Evolutionary conservation across 2,329 filamentous ascomycete species (phyloP).

Genomic region (Pseudogymnoascus verrucosus): DNA sequence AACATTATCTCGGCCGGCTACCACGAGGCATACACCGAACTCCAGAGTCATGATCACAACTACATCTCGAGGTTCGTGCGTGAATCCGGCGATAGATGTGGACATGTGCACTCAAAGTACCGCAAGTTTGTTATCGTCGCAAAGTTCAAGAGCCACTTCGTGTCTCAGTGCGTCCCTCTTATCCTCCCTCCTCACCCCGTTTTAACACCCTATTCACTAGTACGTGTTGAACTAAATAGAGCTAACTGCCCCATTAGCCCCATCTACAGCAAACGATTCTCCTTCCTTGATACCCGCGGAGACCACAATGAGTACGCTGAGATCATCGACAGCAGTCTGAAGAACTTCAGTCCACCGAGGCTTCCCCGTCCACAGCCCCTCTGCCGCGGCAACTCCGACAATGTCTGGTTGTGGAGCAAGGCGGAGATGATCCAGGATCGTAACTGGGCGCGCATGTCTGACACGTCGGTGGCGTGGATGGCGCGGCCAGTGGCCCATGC

Average conservation of each 20-base stretch:
- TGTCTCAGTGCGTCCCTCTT: neutral
- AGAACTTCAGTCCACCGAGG: too few relatives aligned
- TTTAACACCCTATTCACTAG: neutral
- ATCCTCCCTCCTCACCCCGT: neutral
- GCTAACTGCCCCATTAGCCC: neutral
- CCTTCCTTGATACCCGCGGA: neutral
- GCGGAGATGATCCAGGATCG: neutral
- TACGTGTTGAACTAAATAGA: neutral
- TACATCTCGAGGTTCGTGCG: neutral
- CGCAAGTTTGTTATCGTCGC: neutral
- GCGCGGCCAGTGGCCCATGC: neutral
- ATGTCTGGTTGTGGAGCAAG: neutral
- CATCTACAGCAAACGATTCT: neutral
- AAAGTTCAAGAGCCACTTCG: neutral
- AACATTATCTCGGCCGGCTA: neutral
- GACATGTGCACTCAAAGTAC: neutral
- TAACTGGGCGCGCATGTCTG: neutral
- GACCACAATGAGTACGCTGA: neutral
- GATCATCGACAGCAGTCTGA: neutral
- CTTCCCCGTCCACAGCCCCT: neutral
- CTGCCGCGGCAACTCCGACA: neutral
- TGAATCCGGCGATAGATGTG: neutral
- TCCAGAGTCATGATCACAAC: neutral
- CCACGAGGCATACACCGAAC: neutral
- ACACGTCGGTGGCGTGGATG: neutral